A percentile compares a stretch with the other conserved stretches of the same genome.
Evolutionary conservation across 2,329 filamentous ascomycete species (phyloP).

Genomic region (Lecanicillium sp.): DNA sequence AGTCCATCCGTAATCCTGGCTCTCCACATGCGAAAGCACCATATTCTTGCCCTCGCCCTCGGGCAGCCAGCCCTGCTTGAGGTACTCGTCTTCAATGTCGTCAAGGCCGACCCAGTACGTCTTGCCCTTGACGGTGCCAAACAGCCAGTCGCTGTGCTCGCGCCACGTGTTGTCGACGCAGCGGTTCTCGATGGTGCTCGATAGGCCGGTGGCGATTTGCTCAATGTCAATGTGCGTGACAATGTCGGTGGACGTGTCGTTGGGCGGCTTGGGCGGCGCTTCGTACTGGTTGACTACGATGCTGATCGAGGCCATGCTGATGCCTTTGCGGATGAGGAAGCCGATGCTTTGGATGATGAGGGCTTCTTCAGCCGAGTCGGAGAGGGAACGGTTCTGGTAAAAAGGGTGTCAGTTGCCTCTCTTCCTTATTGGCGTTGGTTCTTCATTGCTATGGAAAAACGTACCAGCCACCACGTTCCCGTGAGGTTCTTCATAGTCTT

Average conservation of each 20-base stretch:
- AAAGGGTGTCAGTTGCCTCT: too few relatives aligned
- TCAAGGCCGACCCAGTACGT: conserved; percentile 40
- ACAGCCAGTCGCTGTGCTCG: conserved; percentile 70
- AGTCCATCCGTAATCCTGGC: conserved; percentile 42
- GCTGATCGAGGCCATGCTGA: conserved; percentile 60
- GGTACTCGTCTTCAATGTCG: conserved; percentile 45
- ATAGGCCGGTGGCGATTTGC: conserved; percentile 65
- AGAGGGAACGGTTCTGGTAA: conserved; percentile 64
- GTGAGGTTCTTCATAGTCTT: conserved; percentile 60
- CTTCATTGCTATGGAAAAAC: conserved; percentile 15
- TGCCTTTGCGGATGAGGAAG: conserved; percentile 65
- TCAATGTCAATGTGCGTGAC: conserved; percentile 61
- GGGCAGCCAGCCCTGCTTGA: conserved; percentile 51
- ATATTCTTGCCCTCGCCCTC: conserved; percentile 52
- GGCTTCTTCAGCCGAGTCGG: conserved; percentile 58
- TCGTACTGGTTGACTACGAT: conserved; percentile 51
- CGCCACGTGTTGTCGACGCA: conserved; percentile 44
- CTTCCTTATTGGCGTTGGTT: not conserved
- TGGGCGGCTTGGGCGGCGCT: conserved; percentile 32
- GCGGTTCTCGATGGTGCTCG: conserved; percentile 51
- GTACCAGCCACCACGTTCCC: conserved; percentile 63
- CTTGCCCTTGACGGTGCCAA: conserved; percentile 60
- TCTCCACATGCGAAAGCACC: conserved; percentile 56
- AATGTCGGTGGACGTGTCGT: conserved; percentile 24
- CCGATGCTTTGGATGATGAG: conserved; percentile 65